Evolutionary conservation across 257 asterid genomes (phyloP).

Genomic region (Echium plantagineum): DNA sequence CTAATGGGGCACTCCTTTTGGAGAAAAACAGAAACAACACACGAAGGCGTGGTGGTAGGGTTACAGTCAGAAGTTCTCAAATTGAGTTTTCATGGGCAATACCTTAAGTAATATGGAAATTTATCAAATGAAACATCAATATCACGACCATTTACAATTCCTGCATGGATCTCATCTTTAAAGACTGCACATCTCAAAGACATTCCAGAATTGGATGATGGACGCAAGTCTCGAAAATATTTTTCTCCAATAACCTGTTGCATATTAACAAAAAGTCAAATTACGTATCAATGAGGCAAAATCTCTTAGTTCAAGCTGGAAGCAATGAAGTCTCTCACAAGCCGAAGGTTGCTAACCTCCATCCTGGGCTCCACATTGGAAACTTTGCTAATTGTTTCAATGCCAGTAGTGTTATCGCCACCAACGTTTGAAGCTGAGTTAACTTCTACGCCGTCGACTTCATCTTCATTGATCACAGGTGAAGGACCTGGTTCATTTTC

Average conservation of each 20-base stretch:
- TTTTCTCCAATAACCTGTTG: conserved; percentile 43
- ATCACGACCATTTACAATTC: conserved; percentile 47
- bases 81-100: conserved; percentile 5
- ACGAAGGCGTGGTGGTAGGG: background rate
- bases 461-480: conserved; percentile 59
- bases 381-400: background rate
- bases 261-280: conserved; percentile 11
- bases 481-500: conserved; percentile 51
- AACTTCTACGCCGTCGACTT: conserved; percentile 68
- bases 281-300: conserved; percentile 4
- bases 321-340: conserved; percentile 11
- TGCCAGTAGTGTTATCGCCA: conserved; percentile 40
- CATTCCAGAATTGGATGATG: conserved; percentile 48
- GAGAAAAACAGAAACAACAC: too few relatives aligned
- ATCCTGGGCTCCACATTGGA: conserved; percentile 35
- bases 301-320: background rate
- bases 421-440: conserved; percentile 50
- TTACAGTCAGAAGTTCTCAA: background rate
- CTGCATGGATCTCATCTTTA: conserved; percentile 50
- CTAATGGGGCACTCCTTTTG: background rate
- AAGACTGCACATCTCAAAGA: conserved; percentile 47
- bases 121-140: conserved; percentile 71
- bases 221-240: conserved; percentile 41
- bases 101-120: conserved; percentile 89
- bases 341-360: conserved; percentile 45